These are phyloP conservation scores for Ophiobolus disseminans DNA, from an alignment of 2,329 filamentous ascomycete genomes.

Conservation along the genomic window DNA sequence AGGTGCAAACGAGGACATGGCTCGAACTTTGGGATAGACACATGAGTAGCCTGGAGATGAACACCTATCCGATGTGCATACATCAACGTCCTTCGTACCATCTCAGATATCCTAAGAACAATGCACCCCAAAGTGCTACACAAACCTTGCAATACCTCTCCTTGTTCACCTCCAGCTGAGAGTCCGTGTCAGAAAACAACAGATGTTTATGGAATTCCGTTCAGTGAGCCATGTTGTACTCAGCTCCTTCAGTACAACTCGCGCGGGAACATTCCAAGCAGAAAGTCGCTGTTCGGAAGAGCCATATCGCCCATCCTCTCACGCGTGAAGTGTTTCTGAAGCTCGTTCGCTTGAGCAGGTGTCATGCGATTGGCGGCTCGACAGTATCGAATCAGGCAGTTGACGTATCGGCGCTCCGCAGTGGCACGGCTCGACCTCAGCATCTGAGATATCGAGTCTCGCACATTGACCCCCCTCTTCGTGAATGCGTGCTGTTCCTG, in stretches of 20 bases:
- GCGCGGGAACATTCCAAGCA: conserved; percentile 19
- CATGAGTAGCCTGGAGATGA: too few species aligned
- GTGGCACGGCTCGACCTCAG: conserved; percentile 12
- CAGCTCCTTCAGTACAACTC: neutral
- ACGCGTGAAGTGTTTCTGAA: conserved; percentile 19
- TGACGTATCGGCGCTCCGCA: conserved; percentile 27
- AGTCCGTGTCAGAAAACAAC: too few species aligned
- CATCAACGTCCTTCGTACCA: too few species aligned
- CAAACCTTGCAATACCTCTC: too few species aligned
- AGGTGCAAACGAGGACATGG: too few species aligned
- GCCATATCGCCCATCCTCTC: conserved; percentile 15
- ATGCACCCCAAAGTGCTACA: too few species aligned
- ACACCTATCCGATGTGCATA: too few species aligned
- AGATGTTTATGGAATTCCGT: too few species aligned
- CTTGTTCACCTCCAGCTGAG: too few species aligned
- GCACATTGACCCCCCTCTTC: neutral
- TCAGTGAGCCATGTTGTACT: too few species aligned
- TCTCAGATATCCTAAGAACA: too few species aligned
- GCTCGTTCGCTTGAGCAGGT: conserved; percentile 4
- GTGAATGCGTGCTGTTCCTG: conserved; percentile 13
- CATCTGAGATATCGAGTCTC: neutral
- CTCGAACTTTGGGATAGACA: too few species aligned
- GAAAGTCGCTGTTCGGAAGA: conserved; percentile 7
- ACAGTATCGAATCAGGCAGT: conserved; percentile 24
- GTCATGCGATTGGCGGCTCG: conserved; percentile 20